Conservation (phyloP, 305 asterid species). For the Solanum hybrid region DNA sequence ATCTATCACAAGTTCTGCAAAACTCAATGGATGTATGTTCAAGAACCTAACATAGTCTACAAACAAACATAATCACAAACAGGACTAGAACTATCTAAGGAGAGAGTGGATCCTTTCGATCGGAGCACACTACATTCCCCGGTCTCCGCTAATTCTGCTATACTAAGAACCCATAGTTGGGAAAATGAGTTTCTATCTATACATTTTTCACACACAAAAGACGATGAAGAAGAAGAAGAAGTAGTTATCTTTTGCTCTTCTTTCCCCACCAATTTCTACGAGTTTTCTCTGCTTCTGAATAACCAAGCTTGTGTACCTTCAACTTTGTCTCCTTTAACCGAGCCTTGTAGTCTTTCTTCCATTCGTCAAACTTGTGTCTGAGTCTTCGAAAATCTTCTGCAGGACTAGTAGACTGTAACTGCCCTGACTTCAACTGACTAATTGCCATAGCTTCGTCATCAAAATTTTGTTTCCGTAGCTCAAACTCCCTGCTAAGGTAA, state of each 20-base stretch:
- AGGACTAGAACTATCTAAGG: not conserved
- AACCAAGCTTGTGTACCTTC: conserved; percentile 48
- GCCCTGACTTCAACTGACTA: conserved; percentile 42
- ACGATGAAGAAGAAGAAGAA: not conserved
- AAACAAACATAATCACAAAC: not conserved
- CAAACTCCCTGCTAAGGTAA: conserved; percentile 67
- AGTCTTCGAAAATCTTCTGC: conserved; percentile 54
- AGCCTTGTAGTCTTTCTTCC: conserved; percentile 72
- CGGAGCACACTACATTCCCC: not conserved
- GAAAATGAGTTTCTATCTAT: not conserved
- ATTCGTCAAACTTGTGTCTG: conserved; percentile 48
- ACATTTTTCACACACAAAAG: not conserved
- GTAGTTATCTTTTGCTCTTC: conserved; percentile 30
- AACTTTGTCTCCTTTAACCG: conserved; percentile 62
- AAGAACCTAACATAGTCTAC: not conserved
- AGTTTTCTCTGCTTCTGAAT: conserved; percentile 36
- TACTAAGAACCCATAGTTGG: not conserved
- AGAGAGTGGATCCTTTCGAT: conserved; percentile 9
- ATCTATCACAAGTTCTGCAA: not conserved
- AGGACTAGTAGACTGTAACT: conserved; percentile 25
- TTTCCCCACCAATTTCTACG: conserved; percentile 86
- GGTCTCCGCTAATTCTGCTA: not conserved
- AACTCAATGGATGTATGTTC: not conserved
- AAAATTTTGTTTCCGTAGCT: conserved; percentile 50
- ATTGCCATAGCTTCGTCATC: conserved; percentile 57